A percentile compares a stretch with the other conserved stretches of the same genome.
These are phyloP conservation scores for Talaromyces sp. DNA, from an alignment of 2,329 filamentous ascomycete species.

Conservation along the genomic window DNA sequence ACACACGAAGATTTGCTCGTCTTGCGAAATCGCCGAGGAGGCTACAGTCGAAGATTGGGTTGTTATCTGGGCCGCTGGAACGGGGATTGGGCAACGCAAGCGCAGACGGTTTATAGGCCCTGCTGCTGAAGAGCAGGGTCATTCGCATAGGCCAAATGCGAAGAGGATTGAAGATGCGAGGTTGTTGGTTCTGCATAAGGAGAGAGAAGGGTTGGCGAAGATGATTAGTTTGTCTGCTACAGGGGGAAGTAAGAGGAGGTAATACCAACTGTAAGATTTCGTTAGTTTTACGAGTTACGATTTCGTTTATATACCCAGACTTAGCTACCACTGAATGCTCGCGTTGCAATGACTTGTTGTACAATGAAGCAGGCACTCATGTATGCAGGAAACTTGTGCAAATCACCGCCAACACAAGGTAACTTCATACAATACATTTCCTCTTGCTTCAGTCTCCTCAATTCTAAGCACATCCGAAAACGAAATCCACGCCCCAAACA, in stretches of 20 bases:
- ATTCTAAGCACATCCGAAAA: constrained; percentile 10
- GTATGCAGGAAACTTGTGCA: neutral
- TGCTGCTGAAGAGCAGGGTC: constrained; percentile 17
- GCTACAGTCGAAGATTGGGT: constrained; percentile 63
- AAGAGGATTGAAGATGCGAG: constrained; percentile 62
- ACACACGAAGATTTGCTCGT: constrained; percentile 68
- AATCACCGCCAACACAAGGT: neutral
- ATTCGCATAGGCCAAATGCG: constrained; percentile 44
- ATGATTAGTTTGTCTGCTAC: constrained; percentile 51
- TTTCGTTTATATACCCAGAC: constrained; percentile 9
- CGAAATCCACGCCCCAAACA: constrained; percentile 1
- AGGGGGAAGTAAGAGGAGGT: constrained; percentile 10
- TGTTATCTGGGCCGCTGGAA: constrained; percentile 65
- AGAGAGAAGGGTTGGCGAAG: constrained; percentile 64
- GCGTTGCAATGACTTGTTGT: neutral
- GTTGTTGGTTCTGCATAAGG: constrained; percentile 62
- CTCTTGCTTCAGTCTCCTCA: neutral
- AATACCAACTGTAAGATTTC: neutral
- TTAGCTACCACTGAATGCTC: neutral
- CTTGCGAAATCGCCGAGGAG: constrained; percentile 57
- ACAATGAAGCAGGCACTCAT: neutral
- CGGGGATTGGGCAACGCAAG: constrained; percentile 32
- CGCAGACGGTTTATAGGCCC: constrained; percentile 27
- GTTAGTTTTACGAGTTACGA: constrained; percentile 15
- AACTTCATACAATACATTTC: neutral